Conservation (phyloP, 2,329 filamentous ascomycete species). For the Ophiosphaerella herpotricha region DNA sequence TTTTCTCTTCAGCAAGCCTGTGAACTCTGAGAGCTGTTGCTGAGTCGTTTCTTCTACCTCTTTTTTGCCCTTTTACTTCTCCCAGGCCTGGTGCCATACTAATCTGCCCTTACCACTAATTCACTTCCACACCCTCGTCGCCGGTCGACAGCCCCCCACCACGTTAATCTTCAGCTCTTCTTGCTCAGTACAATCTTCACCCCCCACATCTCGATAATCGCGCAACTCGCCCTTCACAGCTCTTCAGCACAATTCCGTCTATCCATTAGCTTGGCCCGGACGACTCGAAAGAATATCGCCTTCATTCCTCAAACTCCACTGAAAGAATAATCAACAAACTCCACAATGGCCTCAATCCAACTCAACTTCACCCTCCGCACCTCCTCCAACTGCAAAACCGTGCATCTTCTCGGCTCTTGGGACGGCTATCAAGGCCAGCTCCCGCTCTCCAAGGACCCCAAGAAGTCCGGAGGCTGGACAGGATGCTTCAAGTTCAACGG, state of each 20-base stretch:
- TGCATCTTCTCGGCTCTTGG: slow-evolving; percentile 97
- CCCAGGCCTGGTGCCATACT: slow-evolving; percentile 55
- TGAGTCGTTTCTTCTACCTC: slow-evolving; percentile 51
- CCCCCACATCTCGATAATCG: slow-evolving; percentile 30
- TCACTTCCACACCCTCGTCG: slow-evolving; percentile 43
- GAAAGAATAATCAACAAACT: slow-evolving; percentile 29
- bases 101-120: slow-evolving; percentile 39
- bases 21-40: slow-evolving; percentile 56
- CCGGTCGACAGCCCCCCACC: slow-evolving; percentile 46
- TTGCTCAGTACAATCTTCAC: slow-evolving; percentile 50
- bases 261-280: slow-evolving; percentile 46
- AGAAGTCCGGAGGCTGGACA: slow-evolving; percentile 91
- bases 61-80: slow-evolving; percentile 47
- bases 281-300: slow-evolving; percentile 30
- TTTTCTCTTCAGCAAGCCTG: slow-evolving; percentile 57
- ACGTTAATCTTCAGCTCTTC: slow-evolving; percentile 53
- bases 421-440: slow-evolving; percentile 96
- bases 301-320: slow-evolving; percentile 30
- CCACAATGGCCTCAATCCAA: slow-evolving; percentile 83
- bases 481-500: slow-evolving; percentile 96
- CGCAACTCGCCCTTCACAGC: slow-evolving; percentile 42
- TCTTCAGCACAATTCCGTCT: slow-evolving; percentile 43
- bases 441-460: slow-evolving; percentile 86
- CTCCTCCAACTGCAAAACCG: slow-evolving; percentile 94
- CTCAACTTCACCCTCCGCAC: slow-evolving; percentile 95